Percentiles rank a stretch among this genome's conserved stretches.
phyloP scores from a whole-genome alignment of 176 grass and related monocot species.

The Guadua angustifolia region DNA sequence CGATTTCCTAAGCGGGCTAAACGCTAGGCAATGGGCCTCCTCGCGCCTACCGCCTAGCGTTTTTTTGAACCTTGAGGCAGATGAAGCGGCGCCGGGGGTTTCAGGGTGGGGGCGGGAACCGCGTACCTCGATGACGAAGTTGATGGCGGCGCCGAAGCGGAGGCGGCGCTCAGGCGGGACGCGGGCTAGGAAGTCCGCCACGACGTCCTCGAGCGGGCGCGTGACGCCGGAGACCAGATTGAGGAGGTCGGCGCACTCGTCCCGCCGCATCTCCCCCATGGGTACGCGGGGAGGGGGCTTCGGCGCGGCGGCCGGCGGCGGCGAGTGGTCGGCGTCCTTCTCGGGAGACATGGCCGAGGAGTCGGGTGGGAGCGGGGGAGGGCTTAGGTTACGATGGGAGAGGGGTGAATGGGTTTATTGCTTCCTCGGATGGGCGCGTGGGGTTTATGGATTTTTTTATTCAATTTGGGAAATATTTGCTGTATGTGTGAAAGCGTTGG shows the following conservation, averaged over 20 bases:
- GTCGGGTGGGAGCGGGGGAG: neutral
- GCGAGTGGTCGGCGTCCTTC: constrained; percentile 27
- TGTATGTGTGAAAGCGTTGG: neutral
- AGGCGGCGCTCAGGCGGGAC: constrained; percentile 66
- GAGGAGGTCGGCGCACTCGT: constrained; percentile 56
- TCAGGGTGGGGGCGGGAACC: neutral
- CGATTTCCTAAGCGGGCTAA: too few relatives aligned
- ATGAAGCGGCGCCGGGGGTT: neutral
- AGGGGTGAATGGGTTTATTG: constrained; percentile 37
- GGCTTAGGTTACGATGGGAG: neutral
- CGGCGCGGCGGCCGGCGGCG: neutral
- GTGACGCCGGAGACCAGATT: constrained; percentile 55
- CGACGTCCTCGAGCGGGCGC: constrained; percentile 67
- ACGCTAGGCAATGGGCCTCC: too few relatives aligned
- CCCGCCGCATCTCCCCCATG: constrained; percentile 41
- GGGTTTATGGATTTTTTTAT: neutral
- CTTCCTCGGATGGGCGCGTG: neutral
- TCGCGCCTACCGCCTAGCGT: too few relatives aligned
- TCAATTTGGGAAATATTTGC: neutral
- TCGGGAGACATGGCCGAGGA: constrained; percentile 40
- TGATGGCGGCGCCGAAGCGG: constrained; percentile 61
- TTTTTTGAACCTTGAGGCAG: too few relatives aligned
- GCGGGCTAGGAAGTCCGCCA: constrained; percentile 65
- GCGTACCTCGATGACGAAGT: constrained; percentile 68
- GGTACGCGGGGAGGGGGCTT: neutral